Evolutionary conservation across 2,329 filamentous ascomycete genomes (phyloP).

Genomic region (Nothophaeocryptopus gaeumannii): DNA sequence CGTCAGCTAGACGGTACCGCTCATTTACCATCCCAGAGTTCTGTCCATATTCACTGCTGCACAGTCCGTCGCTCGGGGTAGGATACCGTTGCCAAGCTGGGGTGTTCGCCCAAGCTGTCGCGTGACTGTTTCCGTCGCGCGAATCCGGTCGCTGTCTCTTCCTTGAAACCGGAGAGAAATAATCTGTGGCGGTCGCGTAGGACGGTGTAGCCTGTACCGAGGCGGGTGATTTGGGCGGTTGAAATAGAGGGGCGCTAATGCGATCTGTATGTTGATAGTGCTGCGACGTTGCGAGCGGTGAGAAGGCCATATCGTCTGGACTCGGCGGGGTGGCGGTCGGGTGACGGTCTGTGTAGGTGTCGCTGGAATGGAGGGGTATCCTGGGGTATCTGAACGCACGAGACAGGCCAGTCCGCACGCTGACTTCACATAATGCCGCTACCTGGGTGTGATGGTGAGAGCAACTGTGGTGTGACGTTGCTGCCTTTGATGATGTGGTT

Average conservation of each 20-base stretch:
- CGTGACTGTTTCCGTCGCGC: constrained; percentile 7
- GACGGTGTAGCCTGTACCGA: constrained; percentile 32
- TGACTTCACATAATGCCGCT: too few relatives aligned
- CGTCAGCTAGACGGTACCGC: constrained; percentile 50
- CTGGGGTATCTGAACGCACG: too few relatives aligned
- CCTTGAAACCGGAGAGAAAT: constrained; percentile 29
- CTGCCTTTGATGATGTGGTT: too few relatives aligned
- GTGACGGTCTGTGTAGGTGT: constrained; percentile 12
- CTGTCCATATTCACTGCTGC: constrained; percentile 28
- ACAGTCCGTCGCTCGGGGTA: constrained; percentile 25
- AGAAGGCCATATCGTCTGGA: constrained; percentile 17
- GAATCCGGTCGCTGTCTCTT: constrained; percentile 35
- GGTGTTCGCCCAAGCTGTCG: constrained; percentile 17
- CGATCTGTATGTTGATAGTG: constrained; percentile 9
- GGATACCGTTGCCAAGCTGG: constrained; percentile 23
- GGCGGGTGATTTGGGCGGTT: constrained; percentile 42
- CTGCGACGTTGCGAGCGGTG: constrained; percentile 19
- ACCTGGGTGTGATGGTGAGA: too few relatives aligned
- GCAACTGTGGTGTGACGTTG: too few relatives aligned
- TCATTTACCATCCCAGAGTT: constrained; percentile 51
- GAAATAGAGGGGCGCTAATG: constrained; percentile 39
- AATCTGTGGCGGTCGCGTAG: constrained; percentile 27
- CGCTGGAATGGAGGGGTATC: too few relatives aligned
- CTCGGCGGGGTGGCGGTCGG: constrained; percentile 11
- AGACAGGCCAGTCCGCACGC: too few relatives aligned